Evolutionary conservation across 2,329 filamentous ascomycete genomes (phyloP).

Genomic region (Thielaviopsis cerberus): DNA sequence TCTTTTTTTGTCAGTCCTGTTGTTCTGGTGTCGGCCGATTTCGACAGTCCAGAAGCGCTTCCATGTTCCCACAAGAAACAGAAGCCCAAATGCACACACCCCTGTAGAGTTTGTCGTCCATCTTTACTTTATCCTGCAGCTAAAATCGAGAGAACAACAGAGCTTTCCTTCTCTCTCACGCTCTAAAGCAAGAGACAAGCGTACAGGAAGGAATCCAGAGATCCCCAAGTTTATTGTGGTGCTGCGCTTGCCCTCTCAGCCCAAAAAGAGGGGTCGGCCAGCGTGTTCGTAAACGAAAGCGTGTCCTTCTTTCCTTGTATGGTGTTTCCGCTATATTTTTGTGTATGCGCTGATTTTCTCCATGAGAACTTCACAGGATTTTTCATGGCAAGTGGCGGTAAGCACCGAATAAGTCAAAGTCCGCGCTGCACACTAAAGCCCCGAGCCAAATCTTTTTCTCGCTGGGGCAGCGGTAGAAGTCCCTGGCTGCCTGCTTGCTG

Average conservation of each 20-base stretch:
- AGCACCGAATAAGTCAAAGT: neutral
- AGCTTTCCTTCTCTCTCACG: too few relatives aligned
- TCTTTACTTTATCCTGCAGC: too few relatives aligned
- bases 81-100: neutral
- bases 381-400: neutral
- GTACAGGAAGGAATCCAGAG: neutral
- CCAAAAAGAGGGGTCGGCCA: neutral
- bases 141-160: neutral
- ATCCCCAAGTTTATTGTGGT: neutral
- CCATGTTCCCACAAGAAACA: neutral
- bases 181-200: neutral
- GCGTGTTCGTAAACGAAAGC: neutral
- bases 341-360: neutral
- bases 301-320: neutral
- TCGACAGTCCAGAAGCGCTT: neutral
- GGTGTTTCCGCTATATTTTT: neutral
- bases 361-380: neutral
- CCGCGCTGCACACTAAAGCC: neutral
- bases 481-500: neutral
- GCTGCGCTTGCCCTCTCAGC: neutral
- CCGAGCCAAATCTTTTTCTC: too few relatives aligned
- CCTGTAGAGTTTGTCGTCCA: neutral
- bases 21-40: neutral
- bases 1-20: neutral
- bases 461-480: too few relatives aligned